These are phyloP conservation scores for Clarireedia monteithiana DNA, from an alignment of 2,329 filamentous ascomycete genomes.

Conservation along the genomic window DNA sequence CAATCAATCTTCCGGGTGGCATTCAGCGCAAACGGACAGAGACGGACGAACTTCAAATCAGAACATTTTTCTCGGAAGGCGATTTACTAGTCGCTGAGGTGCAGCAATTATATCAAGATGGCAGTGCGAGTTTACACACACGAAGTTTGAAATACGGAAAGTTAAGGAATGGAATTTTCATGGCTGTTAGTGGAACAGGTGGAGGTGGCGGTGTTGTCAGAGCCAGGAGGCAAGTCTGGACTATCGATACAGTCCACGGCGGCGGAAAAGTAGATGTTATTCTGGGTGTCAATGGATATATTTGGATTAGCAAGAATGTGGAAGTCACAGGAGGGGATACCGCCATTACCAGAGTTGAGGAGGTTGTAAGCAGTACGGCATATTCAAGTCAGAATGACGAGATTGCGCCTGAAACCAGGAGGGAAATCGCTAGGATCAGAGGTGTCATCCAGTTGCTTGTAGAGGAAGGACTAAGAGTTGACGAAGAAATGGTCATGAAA, in stretches of 20 bases:
- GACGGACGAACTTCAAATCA: conserved; percentile 94
- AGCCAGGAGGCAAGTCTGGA: conserved; percentile 80
- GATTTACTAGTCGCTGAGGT: conserved; percentile 93
- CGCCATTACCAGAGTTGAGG: conserved; percentile 78
- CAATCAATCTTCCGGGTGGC: conserved; percentile 91
- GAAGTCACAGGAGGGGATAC: conserved; percentile 43
- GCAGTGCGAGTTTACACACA: conserved; percentile 81
- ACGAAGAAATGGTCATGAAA: conserved; percentile 78
- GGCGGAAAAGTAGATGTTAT: conserved; percentile 72
- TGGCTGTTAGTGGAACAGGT: conserved; percentile 72
- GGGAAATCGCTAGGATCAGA: conserved; percentile 78
- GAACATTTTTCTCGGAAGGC: conserved; percentile 93
- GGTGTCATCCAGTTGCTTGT: conserved; percentile 78
- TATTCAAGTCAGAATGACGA: conserved; percentile 94
- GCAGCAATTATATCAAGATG: conserved; percentile 80
- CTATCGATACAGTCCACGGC: conserved; percentile 51
- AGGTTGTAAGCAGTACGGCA: conserved; percentile 74
- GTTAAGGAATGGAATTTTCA: conserved; percentile 84
- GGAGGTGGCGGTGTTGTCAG: conserved; percentile 76
- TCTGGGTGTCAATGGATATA: conserved; percentile 92
- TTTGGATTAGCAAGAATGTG: conserved; percentile 86
- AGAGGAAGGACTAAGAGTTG: conserved; percentile 73
- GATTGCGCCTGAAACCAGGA: conserved; percentile 67
- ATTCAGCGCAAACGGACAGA: conserved; percentile 87
- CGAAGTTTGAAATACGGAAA: conserved; percentile 91